Conservation (phyloP, 2,329 filamentous ascomycete genomes). For the Sphaerostilbella broomeana region DNA sequence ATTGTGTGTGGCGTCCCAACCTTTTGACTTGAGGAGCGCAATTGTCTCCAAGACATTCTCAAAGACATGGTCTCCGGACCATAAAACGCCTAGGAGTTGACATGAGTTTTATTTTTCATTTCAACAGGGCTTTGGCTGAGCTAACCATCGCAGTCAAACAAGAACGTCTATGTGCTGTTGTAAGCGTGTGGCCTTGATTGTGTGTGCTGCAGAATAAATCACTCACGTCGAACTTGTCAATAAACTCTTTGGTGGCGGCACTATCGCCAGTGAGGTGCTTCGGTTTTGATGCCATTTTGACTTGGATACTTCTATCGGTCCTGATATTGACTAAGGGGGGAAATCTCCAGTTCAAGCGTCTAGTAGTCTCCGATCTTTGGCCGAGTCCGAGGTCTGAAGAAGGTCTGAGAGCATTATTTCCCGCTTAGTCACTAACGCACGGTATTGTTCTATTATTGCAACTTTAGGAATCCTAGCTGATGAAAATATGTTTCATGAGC, state of each 20-base stretch:
- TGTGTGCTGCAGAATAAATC: slow-evolving; percentile 18
- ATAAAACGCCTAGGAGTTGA: slow-evolving; percentile 83
- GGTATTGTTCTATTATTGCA: too few species aligned
- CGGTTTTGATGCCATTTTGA: slow-evolving; percentile 30
- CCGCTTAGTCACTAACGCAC: too few species aligned
- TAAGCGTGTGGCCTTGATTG: slow-evolving; percentile 5
- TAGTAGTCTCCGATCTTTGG: too few species aligned
- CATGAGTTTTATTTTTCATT: too few species aligned
- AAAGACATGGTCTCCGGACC: slow-evolving; percentile 90
- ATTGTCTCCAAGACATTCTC: slow-evolving; percentile 80
- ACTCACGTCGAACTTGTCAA: slow-evolving; percentile 87
- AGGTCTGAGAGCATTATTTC: too few species aligned
- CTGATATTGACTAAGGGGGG: too few species aligned
- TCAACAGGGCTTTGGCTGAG: not conserved
- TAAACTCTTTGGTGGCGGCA: slow-evolving; percentile 70
- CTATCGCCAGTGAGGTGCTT: slow-evolving; percentile 73
- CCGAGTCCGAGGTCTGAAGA: too few species aligned
- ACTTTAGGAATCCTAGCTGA: too few species aligned
- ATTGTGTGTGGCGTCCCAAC: slow-evolving; percentile 34
- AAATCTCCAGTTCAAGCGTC: too few species aligned
- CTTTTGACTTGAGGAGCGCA: slow-evolving; percentile 72
- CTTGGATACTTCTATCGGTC: not conserved
- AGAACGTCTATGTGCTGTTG: slow-evolving; percentile 59
- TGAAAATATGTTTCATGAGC: too few species aligned
- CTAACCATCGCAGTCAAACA: slow-evolving; percentile 95